phyloP scores from a whole-genome alignment of 805 yeast genomes.

The Candida nitratophila region DNA sequence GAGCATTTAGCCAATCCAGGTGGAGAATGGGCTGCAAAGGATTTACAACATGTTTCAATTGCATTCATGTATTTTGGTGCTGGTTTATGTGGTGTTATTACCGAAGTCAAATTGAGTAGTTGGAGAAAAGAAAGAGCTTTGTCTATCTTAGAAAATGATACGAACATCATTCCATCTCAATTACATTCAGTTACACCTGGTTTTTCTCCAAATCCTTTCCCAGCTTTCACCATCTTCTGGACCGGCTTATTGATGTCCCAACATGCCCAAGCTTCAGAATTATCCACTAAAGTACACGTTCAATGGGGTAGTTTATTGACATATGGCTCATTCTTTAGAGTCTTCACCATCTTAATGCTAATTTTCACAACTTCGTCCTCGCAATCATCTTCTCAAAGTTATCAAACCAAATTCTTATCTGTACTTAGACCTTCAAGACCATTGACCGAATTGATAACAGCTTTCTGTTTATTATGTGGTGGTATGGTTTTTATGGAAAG shows the following conservation, averaged over 20 bases:
- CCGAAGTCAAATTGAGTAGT: conserved; percentile 56
- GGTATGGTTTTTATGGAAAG: conserved; percentile 91
- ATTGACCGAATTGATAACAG: conserved; percentile 73
- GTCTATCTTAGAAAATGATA: conserved; percentile 11
- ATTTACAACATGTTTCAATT: conserved; percentile 82
- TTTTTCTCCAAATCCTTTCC: conserved; percentile 90
- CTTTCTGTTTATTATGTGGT: conserved; percentile 79
- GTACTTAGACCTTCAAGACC: conserved; percentile 56
- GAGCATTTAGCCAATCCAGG: conserved; percentile 79
- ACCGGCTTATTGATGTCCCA: conserved; percentile 94
- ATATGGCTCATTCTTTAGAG: conserved; percentile 74
- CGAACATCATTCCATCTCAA: conserved; percentile 10
- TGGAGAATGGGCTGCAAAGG: conserved; percentile 85
- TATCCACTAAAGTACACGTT: conserved; percentile 73
- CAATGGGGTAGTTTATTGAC: conserved; percentile 91
- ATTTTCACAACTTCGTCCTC: conserved; percentile 24
- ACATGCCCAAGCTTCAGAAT: conserved; percentile 76
- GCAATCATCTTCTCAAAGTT: background rate
- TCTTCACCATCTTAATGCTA: conserved; percentile 53
- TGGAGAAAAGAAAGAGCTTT: conserved; percentile 43
- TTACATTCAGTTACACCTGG: conserved; percentile 50
- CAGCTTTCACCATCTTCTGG: conserved; percentile 90
- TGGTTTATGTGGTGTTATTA: conserved; percentile 83
- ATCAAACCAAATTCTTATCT: conserved; percentile 4
- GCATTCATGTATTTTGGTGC: conserved; percentile 90